Base-by-base conservation (phyloP, 441 rosid species). In the Erysimum cheiri region DNA sequence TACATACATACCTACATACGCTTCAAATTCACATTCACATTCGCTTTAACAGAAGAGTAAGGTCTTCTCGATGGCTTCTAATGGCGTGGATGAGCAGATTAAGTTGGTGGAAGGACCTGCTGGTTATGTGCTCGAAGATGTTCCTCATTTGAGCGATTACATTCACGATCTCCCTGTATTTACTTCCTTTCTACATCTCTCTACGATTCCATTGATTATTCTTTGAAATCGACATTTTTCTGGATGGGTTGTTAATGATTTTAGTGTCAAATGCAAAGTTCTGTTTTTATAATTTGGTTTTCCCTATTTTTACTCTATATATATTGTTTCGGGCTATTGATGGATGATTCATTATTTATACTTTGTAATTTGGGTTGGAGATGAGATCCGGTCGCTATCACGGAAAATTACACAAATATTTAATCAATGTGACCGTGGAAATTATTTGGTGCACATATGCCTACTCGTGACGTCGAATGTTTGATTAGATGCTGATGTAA, bases 51-150 rank as follows among this genome's bases (percentile, higher is more conserved):
- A 19, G 19, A 52, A 52, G 56, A 67, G 52, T 0, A 60, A 46
- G 64, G 49, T 31, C 47, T 64, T 17, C n/a, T 13, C n/a, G 36
- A 75, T 49, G 73, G 65, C 71, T 40, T 75, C 78, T 4, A 69
- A 75, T 40, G 75, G 75, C 56, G 56, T 33, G 32, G 55, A 75
- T 63, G 47, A 70, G 58, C 64, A 66, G 50, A 73, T 57, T 68
- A 90, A 86, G 75, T 44, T 82, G 13, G 87, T 83, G 13, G 29
- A 64, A 13, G 90, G 90, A 24, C 72, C 64, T 9, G 81, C 65
- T 37, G 93, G 90, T 31, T 90, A 85, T 60, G 77, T 90, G 1
- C 93, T 87, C 69, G 87, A 90, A 78, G 91, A 88, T 73, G 90
- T 90, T 65, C 96, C 93, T 79, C 96, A 90, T 54, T 58, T 90